Evolutionary conservation across 106 monocot species (phyloP).

Genomic region (Cymbidium sinense): DNA sequence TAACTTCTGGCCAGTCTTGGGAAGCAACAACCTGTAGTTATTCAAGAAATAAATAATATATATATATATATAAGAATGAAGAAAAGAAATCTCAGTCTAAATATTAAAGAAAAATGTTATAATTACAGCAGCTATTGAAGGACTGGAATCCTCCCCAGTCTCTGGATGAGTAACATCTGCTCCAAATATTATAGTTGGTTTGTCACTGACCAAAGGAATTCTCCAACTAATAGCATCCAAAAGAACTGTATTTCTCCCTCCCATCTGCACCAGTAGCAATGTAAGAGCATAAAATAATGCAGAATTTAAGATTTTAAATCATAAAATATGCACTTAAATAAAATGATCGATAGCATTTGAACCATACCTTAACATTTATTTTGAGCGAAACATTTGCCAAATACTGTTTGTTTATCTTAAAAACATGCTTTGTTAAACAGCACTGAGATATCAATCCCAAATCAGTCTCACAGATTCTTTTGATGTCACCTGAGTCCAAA

Average conservation of each 20-base stretch:
- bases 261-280: constrained; percentile 41
- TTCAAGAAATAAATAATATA: neutral
- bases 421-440: constrained; percentile 85
- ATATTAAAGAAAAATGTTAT: neutral
- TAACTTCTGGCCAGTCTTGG: constrained; percentile 95
- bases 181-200: constrained; percentile 91
- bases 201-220: constrained; percentile 88
- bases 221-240: constrained; percentile 73
- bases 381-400: constrained; percentile 85
- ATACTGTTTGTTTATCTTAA: constrained; percentile 78
- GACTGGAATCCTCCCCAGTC: constrained; percentile 74
- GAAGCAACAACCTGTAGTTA: constrained; percentile 79
- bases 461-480: constrained; percentile 85
- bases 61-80: neutral
- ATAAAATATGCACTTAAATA: neutral
- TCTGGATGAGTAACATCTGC: constrained; percentile 97
- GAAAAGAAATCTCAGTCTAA: neutral
- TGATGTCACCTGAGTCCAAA: constrained; percentile 54
- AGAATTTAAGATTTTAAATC: neutral
- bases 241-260: constrained; percentile 85
- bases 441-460: constrained; percentile 84
- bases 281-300: neutral
- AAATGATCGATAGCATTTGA: neutral
- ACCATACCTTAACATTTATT: constrained; percentile 81
- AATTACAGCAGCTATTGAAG: constrained; percentile 90